phyloP scores from a whole-genome alignment of 768 basidiomycete genomes.

The Trametes cinnabarina region DNA sequence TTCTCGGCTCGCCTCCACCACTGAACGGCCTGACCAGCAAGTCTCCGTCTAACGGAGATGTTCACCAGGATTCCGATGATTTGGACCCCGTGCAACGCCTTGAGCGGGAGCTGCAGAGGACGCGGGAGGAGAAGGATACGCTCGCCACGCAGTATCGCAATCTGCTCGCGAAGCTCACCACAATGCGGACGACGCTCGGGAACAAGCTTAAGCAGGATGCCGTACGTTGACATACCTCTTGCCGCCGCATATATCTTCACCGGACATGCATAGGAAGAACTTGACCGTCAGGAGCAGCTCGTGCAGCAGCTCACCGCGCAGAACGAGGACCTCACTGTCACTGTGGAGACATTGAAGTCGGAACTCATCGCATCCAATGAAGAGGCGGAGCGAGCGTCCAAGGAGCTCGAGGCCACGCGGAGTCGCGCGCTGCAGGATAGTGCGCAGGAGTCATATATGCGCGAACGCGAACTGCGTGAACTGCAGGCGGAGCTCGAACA shows the following conservation, averaged over 20 bases:
- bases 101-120: constrained; percentile 70
- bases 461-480: constrained; percentile 82
- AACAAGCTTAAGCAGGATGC: constrained; percentile 96
- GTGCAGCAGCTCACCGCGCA: constrained; percentile 76
- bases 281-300: constrained; percentile 86
- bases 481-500: constrained; percentile 84
- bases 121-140: constrained; percentile 84
- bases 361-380: constrained; percentile 77
- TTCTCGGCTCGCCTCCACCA: constrained; percentile 23
- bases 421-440: constrained; percentile 62
- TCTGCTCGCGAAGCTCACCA: constrained; percentile 83
- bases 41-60: constrained; percentile 19
- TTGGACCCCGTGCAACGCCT: constrained; percentile 57
- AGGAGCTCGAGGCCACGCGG: constrained; percentile 69
- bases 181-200: constrained; percentile 90
- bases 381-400: constrained; percentile 68
- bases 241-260: constrained; percentile 5
- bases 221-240: constrained; percentile 45
- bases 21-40: constrained; percentile 30
- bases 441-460: constrained; percentile 63
- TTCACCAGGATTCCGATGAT: constrained; percentile 34
- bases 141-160: constrained; percentile 82
- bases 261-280: constrained; percentile 77
- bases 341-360: constrained; percentile 74
- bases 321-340: constrained; percentile 68